Evolutionary conservation across 192 early-diverging fungal genomes (phyloP).

Genomic region (Podila minutissima): DNA sequence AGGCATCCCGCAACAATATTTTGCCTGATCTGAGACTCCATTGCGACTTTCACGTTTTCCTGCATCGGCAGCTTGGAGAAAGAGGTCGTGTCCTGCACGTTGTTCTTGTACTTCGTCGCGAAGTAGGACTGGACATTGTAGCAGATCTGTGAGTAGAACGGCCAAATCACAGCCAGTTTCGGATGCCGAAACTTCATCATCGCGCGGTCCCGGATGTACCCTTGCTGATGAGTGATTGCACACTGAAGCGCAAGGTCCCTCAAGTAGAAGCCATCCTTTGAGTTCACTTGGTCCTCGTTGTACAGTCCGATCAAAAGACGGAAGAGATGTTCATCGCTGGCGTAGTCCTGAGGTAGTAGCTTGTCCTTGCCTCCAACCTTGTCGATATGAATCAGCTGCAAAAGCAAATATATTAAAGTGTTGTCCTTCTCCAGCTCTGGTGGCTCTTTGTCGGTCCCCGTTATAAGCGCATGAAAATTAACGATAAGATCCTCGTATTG

Average conservation of each 20-base stretch:
- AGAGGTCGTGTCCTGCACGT: slow-evolving; percentile 34
- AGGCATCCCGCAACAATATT: slow-evolving; percentile 62
- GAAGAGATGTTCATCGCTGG: slow-evolving; percentile 76
- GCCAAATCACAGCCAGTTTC: slow-evolving; percentile 67
- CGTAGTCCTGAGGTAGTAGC: slow-evolving; percentile 71
- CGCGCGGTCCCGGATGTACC: slow-evolving; percentile 65
- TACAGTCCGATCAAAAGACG: slow-evolving; percentile 75
- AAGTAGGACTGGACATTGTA: slow-evolving; percentile 64
- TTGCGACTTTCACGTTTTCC: slow-evolving; percentile 64
- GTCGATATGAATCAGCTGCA: slow-evolving; percentile 78
- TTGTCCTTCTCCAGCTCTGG: slow-evolving; percentile 72
- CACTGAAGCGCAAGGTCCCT: slow-evolving; percentile 81
- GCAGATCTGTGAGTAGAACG: slow-evolving; percentile 62
- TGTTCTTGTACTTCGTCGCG: slow-evolving; percentile 59
- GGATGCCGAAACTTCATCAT: slow-evolving; percentile 82
- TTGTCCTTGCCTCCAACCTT: slow-evolving; percentile 60
- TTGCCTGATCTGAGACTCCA: slow-evolving; percentile 59
- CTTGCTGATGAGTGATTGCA: slow-evolving; percentile 74
- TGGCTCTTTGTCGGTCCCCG: slow-evolving; percentile 17
- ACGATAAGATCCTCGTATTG: slow-evolving; percentile 42
- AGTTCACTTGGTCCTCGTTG: slow-evolving; percentile 78
- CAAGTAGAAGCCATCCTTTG: slow-evolving; percentile 76
- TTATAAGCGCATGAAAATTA: slow-evolving; percentile 23
- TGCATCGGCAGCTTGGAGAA: slow-evolving; percentile 56
- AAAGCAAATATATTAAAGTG: slow-evolving; percentile 74